Conservation (phyloP, 805 yeast genomes). For the Saccharomycopsis vini region DNA sequence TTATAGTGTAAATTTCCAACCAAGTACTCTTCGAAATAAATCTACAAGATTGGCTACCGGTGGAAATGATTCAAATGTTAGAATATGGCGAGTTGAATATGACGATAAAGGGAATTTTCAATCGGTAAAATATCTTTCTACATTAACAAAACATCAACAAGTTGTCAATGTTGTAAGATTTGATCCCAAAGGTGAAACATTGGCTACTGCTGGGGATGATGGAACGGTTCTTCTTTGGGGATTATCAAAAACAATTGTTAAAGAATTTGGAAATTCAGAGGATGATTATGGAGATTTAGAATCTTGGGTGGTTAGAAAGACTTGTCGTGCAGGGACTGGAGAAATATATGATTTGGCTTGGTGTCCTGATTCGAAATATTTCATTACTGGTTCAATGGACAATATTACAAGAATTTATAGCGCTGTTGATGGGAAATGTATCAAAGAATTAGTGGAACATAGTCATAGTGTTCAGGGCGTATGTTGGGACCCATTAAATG, state of each 20-base stretch:
- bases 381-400: slow-evolving; percentile 91
- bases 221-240: slow-evolving; percentile 80
- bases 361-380: slow-evolving; percentile 75
- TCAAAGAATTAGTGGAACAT: slow-evolving; percentile 61
- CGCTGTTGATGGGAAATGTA: slow-evolving; percentile 45
- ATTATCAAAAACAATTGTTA: not conserved
- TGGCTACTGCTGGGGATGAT: slow-evolving; percentile 95
- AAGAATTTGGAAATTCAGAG: not conserved
- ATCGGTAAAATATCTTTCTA: slow-evolving; percentile 68
- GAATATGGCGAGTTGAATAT: slow-evolving; percentile 30
- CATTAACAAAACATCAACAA: slow-evolving; percentile 81
- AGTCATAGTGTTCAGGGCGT: slow-evolving; percentile 92
- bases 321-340: slow-evolving; percentile 50
- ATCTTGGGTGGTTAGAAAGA: slow-evolving; percentile 59
- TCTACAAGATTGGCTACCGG: slow-evolving; percentile 53
- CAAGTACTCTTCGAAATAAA: slow-evolving; percentile 22
- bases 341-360: slow-evolving; percentile 90
- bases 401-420: slow-evolving; percentile 65
- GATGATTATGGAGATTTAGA: slow-evolving; percentile 44
- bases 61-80: slow-evolving; percentile 90
- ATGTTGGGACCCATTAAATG: slow-evolving; percentile 83
- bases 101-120: slow-evolving; percentile 27
- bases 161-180: slow-evolving; percentile 91
- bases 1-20: slow-evolving; percentile 59
- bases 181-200: slow-evolving; percentile 52